Evolutionary conservation across 2,329 filamentous ascomycete genomes (phyloP).

Genomic region (Colletotrichum chlorophyti): DNA sequence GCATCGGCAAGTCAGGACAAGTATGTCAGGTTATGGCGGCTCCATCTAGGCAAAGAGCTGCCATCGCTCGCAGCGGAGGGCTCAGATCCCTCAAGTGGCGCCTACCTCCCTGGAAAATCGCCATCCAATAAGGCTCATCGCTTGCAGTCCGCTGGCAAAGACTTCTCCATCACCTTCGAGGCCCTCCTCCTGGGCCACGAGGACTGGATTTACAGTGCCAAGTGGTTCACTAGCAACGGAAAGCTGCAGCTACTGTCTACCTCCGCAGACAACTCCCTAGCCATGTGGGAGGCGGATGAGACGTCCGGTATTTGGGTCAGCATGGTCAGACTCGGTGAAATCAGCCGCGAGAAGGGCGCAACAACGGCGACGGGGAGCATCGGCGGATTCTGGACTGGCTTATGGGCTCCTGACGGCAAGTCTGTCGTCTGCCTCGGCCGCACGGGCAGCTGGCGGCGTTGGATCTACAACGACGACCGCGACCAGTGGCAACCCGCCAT

Average conservation of each 20-base stretch:
- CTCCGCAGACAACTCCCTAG: slow-evolving; percentile 93
- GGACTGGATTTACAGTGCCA: slow-evolving; percentile 95
- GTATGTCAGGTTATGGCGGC: slow-evolving; percentile 91
- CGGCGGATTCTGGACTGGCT: slow-evolving; percentile 93
- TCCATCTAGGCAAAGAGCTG: slow-evolving; percentile 74
- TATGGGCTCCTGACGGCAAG: slow-evolving; percentile 83
- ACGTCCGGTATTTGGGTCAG: slow-evolving; percentile 92
- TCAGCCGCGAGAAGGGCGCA: slow-evolving; percentile 92
- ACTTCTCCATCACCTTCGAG: slow-evolving; percentile 89
- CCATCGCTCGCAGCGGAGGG: slow-evolving; percentile 61
- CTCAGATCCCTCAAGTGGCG: slow-evolving; percentile 62
- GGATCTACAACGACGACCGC: slow-evolving; percentile 67
- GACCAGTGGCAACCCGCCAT: slow-evolving; percentile 80
- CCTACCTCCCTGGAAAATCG: slow-evolving; percentile 70
- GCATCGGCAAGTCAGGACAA: slow-evolving; percentile 97
- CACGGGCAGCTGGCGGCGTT: slow-evolving; percentile 92
- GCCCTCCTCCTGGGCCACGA: slow-evolving; percentile 93
- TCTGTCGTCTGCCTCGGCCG: slow-evolving; percentile 84
- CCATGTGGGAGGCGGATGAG: slow-evolving; percentile 88
- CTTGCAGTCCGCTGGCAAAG: slow-evolving; percentile 65
- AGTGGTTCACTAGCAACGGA: slow-evolving; percentile 67
- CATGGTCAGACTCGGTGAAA: slow-evolving; percentile 84
- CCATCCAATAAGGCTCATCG: slow-evolving; percentile 89
- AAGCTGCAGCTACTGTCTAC: slow-evolving; percentile 81
- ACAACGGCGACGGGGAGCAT: slow-evolving; percentile 96